Evolutionary conservation across 75 land plant genomes (phyloP), one percentile per base, ranked within the genome.

Genomic region (Picea glauca): DNA sequence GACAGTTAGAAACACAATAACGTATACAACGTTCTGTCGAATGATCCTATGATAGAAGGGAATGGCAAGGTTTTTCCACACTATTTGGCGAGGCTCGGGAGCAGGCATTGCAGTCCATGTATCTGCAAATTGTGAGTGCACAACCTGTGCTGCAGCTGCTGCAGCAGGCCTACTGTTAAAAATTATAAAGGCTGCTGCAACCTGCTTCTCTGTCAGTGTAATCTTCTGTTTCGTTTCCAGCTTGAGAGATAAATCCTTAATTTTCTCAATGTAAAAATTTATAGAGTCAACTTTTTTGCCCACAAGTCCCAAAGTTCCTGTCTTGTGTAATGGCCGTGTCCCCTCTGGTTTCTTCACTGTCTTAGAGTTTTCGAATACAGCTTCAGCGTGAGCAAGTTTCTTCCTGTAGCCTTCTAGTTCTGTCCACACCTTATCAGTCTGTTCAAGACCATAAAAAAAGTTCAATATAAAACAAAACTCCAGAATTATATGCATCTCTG

Each of bases 271-370:
- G 79, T 82, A 92, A 83, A 81, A 85, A 26, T 91, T 85, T 43
- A 96, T 91, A 56, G 93, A 81, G 75, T 96, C 99, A 0, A 96
- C 98, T 12, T 78, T 92, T 58, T 75, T 60, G 5, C 99, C 99
- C 57, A 85, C 18, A 18, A 96, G 85, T 13, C 98, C 99, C 32
- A 94, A 83, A 60, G 81, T 76, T 15, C 98, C 95, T 58, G 88
- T 91, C 81, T 57, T 88, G 83, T 81, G 88, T 4, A 62, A 85
- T 11, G 99, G 99, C 64, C 92, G 84, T 18, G 79, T 83, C 26
- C 90, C 95, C 54, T 89, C 89, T 30, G 90, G 85, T 1, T 73
- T 86, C 62, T 66, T 66, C n/a, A 40, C 46, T 8, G 86, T 79
- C 72, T 91, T 89, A n/a, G 91, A 88, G 61, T 81, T 72, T 57